phyloP scores from a whole-genome alignment of 306 rosid genomes.

The Dryas drummondii region DNA sequence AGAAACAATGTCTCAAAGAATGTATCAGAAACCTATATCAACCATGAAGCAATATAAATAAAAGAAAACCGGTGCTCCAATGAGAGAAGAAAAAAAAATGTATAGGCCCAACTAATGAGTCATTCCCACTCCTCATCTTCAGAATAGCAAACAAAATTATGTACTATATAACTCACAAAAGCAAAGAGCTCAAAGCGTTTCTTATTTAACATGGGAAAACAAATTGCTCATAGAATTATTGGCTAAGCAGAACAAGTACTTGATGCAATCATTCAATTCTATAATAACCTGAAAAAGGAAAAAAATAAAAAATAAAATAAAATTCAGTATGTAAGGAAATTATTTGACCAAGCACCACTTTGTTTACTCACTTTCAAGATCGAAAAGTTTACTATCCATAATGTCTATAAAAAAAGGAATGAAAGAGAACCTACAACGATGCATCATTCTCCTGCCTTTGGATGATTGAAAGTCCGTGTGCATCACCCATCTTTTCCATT shows the following conservation, averaged over 20 bases:
- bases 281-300: not conserved
- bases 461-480: constrained; percentile 49
- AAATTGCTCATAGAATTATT: not conserved
- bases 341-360: constrained; percentile 1
- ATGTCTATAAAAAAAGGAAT: constrained; percentile 32
- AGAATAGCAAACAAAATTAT: not conserved
- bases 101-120: not conserved
- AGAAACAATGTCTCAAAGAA: not conserved
- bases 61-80: no score
- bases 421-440: constrained; percentile 59
- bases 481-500: constrained; percentile 91
- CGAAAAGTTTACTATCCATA: constrained; percentile 22
- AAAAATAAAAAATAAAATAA: not conserved
- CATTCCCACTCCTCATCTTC: not conserved
- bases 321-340: not conserved
- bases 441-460: constrained; percentile 60
- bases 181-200: not conserved
- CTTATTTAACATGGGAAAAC: not conserved
- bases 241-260: not conserved
- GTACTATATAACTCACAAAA: not conserved
- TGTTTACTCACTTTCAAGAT: constrained; percentile 13
- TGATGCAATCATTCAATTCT: not conserved
- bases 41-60: no score
- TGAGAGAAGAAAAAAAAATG: not conserved
- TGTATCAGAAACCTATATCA: not conserved